Conservation (phyloP, 148 eudicot genomes). For the Nepenthes mirabilis region DNA sequence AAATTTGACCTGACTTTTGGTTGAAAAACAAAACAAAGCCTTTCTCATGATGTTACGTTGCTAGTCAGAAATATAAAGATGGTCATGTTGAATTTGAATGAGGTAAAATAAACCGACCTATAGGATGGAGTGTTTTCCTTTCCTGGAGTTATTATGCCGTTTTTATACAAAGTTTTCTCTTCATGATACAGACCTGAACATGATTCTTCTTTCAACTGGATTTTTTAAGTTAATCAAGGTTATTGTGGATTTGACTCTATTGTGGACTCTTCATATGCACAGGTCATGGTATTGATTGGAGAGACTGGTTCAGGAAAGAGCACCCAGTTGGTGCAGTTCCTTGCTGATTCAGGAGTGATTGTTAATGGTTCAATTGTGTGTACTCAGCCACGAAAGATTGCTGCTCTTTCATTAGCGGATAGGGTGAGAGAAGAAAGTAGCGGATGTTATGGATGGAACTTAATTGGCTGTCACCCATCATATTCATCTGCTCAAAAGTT, state of each 20-base stretch:
- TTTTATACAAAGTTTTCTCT: background rate
- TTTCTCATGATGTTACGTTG: too few species aligned
- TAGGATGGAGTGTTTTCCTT: too few species aligned
- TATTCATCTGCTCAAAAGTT: conserved; percentile 36
- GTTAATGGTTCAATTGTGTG: conserved; percentile 49
- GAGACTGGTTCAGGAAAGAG: conserved; percentile 99
- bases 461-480: conserved; percentile 30
- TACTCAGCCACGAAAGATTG: conserved; percentile 95
- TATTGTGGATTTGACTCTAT: background rate
- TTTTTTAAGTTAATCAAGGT: background rate
- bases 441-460: conserved; percentile 43
- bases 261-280: conserved; percentile 13
- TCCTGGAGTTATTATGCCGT: background rate
- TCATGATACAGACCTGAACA: background rate
- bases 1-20: too few species aligned
- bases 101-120: too few species aligned
- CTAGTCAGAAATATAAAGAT: too few species aligned
- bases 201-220: background rate
- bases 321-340: conserved; percentile 89
- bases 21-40: too few species aligned
- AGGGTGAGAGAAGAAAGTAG: conserved; percentile 71
- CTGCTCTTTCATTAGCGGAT: conserved; percentile 61
- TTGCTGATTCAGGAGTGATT: conserved; percentile 72
- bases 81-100: too few species aligned
- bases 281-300: conserved; percentile 79